phyloP scores from a whole-genome alignment of 169 alveolate species.

The Miamiensis avidus region DNA sequence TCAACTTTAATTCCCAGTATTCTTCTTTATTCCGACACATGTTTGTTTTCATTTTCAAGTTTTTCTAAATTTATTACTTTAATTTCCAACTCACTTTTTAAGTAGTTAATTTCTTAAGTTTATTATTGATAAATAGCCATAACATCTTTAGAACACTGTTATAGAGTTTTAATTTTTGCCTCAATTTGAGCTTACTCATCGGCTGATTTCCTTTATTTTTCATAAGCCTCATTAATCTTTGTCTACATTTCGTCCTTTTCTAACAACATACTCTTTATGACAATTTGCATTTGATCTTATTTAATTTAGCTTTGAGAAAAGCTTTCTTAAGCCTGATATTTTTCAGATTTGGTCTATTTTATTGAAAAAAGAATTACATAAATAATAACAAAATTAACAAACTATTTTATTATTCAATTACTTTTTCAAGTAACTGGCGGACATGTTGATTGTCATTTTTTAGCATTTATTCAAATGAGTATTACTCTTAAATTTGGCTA shows the following conservation, averaged over 20 bases:
- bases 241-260: not conserved
- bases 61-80: too few relatives aligned
- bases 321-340: not conserved
- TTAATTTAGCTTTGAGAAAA: too few relatives aligned
- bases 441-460: not conserved
- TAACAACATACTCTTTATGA: too few relatives aligned
- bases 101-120: too few relatives aligned
- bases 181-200: not conserved
- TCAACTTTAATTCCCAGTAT: too few relatives aligned
- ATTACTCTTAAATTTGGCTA: not conserved
- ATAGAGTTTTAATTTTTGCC: not conserved
- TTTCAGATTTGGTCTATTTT: not conserved
- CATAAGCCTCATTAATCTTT: not conserved
- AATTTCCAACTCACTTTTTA: too few relatives aligned
- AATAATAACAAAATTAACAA: too few relatives aligned
- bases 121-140: too few relatives aligned
- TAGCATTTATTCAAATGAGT: not conserved
- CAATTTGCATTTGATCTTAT: not conserved
- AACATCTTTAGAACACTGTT: not conserved
- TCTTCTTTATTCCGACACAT: too few relatives aligned
- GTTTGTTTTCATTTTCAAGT: too few relatives aligned
- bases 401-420: not conserved
- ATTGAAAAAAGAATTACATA: too few relatives aligned
- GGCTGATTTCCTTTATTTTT: too few relatives aligned
- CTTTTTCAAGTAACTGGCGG: not conserved